Conservation (phyloP, 108 stramenopile species). For the Fragilaria crotonensis region DNA sequence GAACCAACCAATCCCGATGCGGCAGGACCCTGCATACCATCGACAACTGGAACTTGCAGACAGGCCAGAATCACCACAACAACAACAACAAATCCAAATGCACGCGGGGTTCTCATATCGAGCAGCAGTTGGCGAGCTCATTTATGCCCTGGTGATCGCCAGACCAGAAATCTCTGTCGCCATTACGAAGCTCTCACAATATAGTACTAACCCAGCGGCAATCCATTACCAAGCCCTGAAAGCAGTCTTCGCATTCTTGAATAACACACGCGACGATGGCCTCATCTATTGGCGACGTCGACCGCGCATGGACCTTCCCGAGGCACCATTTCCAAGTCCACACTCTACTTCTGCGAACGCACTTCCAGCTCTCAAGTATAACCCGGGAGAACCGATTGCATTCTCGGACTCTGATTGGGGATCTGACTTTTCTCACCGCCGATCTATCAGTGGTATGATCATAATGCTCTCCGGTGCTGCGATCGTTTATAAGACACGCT, state of each 20-base stretch:
- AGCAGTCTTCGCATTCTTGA: conserved; percentile 11
- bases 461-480: conserved; percentile 23
- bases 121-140: conserved; percentile 27
- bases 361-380: not conserved
- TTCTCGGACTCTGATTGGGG: conserved; percentile 28
- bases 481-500: conserved; percentile 10
- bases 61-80: no score
- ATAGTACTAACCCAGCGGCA: conserved; percentile 7
- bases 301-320: conserved; percentile 4
- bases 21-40: not conserved
- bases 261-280: conserved; percentile 5
- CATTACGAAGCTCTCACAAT: conserved; percentile 13
- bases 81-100: no score
- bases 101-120: conserved; percentile 18
- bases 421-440: conserved; percentile 10
- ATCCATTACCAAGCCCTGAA: conserved; percentile 14
- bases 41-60: no score
- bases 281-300: conserved; percentile 16
- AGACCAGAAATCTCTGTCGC: conserved; percentile 27
- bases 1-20: no score
- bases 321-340: not conserved
- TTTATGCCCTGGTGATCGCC: conserved; percentile 25
- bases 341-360: not conserved
- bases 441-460: conserved; percentile 19
- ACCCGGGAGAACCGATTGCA: not conserved